phyloP scores from a whole-genome alignment of 129 eudicot genomes.

The Arctium lappa region DNA sequence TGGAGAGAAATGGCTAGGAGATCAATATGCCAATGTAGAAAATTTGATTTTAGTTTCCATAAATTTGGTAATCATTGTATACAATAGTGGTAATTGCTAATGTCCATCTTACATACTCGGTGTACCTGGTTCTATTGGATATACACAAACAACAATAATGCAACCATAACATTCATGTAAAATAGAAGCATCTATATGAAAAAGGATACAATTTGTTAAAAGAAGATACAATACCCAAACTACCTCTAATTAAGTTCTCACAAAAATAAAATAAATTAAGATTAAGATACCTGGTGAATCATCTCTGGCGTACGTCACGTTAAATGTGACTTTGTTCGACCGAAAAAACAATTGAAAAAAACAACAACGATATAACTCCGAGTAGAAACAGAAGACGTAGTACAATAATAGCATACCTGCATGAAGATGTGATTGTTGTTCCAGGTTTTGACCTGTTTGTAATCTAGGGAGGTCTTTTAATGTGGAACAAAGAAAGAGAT shows the following conservation, averaged over 20 bases:
- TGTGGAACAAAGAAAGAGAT: not conserved
- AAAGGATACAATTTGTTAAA: not conserved
- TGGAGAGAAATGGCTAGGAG: too few species aligned
- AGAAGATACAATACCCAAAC: not conserved
- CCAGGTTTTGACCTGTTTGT: too few species aligned
- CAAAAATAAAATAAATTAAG: not conserved
- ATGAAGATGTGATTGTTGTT: too few species aligned
- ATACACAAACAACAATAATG: too few species aligned
- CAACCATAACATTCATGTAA: not conserved
- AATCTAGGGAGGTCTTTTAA: not conserved
- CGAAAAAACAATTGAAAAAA: slow-evolving; percentile 33
- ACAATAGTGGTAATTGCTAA: too few species aligned
- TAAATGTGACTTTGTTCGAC: slow-evolving; percentile 93
- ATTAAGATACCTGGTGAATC: slow-evolving; percentile 80
- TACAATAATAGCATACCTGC: too few species aligned
- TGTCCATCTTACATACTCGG: not conserved
- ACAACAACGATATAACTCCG: not conserved
- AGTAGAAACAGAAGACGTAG: not conserved
- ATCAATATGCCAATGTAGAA: too few species aligned
- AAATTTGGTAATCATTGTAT: too few species aligned
- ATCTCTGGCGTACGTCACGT: slow-evolving; percentile 78
- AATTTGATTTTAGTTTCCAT: too few species aligned
- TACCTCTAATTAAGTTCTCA: not conserved
- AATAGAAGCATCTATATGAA: not conserved
- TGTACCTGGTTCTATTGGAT: not conserved